These are phyloP conservation scores for Ormosia emarginata DNA, from an alignment of 306 rosid genomes.

Conservation along the genomic window DNA sequence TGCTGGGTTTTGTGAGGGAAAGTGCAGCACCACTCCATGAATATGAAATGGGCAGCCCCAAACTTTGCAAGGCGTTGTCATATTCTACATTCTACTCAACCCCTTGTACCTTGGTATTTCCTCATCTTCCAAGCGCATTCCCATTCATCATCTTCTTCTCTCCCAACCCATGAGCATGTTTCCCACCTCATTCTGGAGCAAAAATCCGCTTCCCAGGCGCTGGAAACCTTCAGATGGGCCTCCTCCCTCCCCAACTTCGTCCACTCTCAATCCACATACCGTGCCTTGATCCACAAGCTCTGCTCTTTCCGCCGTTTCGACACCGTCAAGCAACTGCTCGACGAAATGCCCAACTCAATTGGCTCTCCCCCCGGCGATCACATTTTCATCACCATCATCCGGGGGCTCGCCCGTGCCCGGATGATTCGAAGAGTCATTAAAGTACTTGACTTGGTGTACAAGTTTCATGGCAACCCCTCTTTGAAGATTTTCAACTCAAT, in stretches of 20 bases:
- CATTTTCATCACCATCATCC: conserved; percentile 56
- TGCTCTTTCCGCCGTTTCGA: conserved; percentile 59
- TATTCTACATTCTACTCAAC: background rate
- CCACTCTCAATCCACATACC: conserved; percentile 67
- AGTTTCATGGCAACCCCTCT: conserved; percentile 46
- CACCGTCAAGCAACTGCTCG: conserved; percentile 64
- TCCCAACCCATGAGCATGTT: conserved; percentile 47
- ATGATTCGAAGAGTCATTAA: conserved; percentile 47
- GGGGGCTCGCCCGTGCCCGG: conserved; percentile 50
- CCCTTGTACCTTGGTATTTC: background rate
- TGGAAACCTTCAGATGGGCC: conserved; percentile 73
- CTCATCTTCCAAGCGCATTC: background rate
- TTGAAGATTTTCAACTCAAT: conserved; percentile 61
- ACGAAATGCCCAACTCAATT: conserved; percentile 62
- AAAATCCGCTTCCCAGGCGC: conserved; percentile 47
- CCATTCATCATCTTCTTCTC: conserved; percentile 26
- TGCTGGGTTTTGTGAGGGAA: no score
- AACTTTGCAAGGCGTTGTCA: background rate
- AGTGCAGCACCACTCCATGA: background rate
- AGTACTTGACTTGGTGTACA: conserved; percentile 49
- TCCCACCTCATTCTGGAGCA: conserved; percentile 54
- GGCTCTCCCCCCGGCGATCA: conserved; percentile 50
- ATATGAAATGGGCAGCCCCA: background rate
- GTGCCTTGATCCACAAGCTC: conserved; percentile 59
- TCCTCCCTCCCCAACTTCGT: conserved; percentile 47